These are phyloP conservation scores for Teunomyces stri DNA, from an alignment of 805 yeast species.

Conservation along the genomic window DNA sequence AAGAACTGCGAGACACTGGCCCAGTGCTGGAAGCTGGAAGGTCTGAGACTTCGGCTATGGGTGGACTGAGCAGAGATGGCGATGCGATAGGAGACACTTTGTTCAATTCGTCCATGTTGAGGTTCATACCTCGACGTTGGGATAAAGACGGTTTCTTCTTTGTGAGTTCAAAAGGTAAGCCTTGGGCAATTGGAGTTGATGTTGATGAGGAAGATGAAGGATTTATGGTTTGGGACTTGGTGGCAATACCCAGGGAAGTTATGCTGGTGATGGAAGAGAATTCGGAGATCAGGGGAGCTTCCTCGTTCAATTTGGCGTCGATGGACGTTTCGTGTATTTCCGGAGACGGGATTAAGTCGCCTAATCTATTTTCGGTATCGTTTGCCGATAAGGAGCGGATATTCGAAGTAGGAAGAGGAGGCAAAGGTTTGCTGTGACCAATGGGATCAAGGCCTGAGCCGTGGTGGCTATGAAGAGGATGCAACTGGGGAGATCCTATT, in stretches of 20 bases:
- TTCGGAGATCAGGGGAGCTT: background rate
- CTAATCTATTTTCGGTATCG: constrained; percentile 5
- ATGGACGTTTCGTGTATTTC: background rate
- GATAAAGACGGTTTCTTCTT: constrained; percentile 46
- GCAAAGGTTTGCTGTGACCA: constrained; percentile 19
- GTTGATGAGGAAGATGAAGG: background rate
- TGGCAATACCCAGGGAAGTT: constrained; percentile 1
- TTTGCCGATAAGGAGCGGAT: constrained; percentile 10
- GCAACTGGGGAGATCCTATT: background rate
- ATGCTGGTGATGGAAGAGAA: background rate
- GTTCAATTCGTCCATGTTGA: constrained; percentile 35
- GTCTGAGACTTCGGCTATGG: background rate
- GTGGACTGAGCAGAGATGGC: background rate
- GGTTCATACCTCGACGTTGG: constrained; percentile 54
- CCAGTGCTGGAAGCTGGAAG: background rate
- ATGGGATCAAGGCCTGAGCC: background rate
- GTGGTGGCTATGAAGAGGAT: constrained; percentile 13
- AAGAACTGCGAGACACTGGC: constrained; percentile 1
- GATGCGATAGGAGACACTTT: constrained; percentile 3
- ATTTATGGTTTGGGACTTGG: constrained; percentile 5
- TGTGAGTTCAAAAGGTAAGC: constrained; percentile 5
- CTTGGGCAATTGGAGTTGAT: background rate
- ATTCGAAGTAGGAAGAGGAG: constrained; percentile 22
- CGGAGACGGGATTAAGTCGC: constrained; percentile 10
- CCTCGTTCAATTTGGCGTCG: background rate